Evolutionary conservation across 2,329 filamentous ascomycete species (phyloP).

Genomic region (Arthrobotrys megalospora): DNA sequence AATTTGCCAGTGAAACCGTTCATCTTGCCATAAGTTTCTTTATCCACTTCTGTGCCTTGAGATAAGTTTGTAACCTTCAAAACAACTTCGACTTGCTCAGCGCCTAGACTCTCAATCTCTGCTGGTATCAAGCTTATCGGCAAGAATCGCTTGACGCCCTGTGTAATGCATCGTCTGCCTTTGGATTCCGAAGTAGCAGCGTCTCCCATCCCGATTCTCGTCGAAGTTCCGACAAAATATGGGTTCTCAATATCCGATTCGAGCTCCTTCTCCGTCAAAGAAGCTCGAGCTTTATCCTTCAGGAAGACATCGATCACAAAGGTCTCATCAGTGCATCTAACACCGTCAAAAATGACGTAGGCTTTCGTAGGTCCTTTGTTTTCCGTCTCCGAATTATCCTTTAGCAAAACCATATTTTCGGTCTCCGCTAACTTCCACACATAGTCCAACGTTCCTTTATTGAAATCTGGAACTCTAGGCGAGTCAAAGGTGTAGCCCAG

Average conservation of each 20-base stretch:
- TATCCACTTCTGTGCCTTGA: neutral
- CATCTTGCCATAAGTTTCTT: constrained; percentile 3
- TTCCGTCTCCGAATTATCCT: neutral
- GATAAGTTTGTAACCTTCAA: constrained; percentile 17
- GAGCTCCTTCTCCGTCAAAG: constrained; percentile 5
- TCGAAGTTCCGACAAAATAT: constrained; percentile 29
- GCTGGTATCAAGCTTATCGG: constrained; percentile 6
- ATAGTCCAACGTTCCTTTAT: neutral
- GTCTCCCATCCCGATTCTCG: constrained; percentile 34
- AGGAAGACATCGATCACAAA: constrained; percentile 27
- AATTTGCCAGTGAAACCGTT: constrained; percentile 19
- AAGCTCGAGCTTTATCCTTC: constrained; percentile 7
- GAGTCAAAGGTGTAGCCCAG: constrained; percentile 42
- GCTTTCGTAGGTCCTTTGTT: neutral
- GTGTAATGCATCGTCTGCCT: constrained; percentile 3
- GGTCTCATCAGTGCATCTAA: constrained; percentile 25
- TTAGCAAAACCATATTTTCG: neutral
- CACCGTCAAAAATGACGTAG: constrained; percentile 20
- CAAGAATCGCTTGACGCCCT: neutral
- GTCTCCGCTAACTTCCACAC: neutral
- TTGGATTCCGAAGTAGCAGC: constrained; percentile 21
- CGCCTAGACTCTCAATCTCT: neutral
- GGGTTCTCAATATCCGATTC: constrained; percentile 3
- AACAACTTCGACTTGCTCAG: constrained; percentile 5
- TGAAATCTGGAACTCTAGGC: constrained; percentile 19